phyloP scores from a whole-genome alignment of 78 protist genomes.

The Dictyostelium purpureum region DNA sequence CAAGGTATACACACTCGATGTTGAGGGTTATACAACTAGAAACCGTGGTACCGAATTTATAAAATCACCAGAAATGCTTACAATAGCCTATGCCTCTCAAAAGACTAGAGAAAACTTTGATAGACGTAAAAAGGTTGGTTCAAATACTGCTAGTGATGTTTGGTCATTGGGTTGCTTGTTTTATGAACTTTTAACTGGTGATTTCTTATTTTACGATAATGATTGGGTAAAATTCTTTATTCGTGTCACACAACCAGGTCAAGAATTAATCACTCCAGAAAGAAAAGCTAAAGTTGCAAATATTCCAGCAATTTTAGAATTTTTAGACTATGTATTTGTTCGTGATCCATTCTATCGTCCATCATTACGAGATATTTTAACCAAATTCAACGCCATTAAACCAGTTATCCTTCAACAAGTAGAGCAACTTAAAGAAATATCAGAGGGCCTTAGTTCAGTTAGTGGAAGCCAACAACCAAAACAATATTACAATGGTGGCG shows the following conservation, averaged over 20 bases:
- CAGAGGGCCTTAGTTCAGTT: neutral
- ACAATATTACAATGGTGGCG: slow-evolving; percentile 60
- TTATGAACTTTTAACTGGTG: slow-evolving; percentile 93
- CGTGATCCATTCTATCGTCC: slow-evolving; percentile 89
- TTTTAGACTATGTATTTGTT: slow-evolving; percentile 84
- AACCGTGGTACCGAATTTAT: slow-evolving; percentile 96
- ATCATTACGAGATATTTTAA: slow-evolving; percentile 64
- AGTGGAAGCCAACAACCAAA: neutral
- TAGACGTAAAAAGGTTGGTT: slow-evolving; percentile 86
- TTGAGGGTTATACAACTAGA: slow-evolving; percentile 84
- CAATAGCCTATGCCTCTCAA: slow-evolving; percentile 71
- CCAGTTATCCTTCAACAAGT: slow-evolving; percentile 27
- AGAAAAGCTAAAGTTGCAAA: slow-evolving; percentile 38
- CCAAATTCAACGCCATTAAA: slow-evolving; percentile 47
- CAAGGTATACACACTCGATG: slow-evolving; percentile 77
- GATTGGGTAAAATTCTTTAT: slow-evolving; percentile 93
- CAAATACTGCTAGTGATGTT: slow-evolving; percentile 87
- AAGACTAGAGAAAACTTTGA: slow-evolving; percentile 84
- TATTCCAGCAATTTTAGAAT: slow-evolving; percentile 74
- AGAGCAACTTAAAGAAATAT: slow-evolving; percentile 8
- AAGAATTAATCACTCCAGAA: slow-evolving; percentile 74
- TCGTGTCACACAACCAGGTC: slow-evolving; percentile 81
- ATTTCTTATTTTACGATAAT: slow-evolving; percentile 90
- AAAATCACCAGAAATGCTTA: slow-evolving; percentile 96
- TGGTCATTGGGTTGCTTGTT: slow-evolving; percentile 95